Evolutionary conservation across 768 basidiomycete genomes (phyloP).

Genomic region (Mycena leptocephala): DNA sequence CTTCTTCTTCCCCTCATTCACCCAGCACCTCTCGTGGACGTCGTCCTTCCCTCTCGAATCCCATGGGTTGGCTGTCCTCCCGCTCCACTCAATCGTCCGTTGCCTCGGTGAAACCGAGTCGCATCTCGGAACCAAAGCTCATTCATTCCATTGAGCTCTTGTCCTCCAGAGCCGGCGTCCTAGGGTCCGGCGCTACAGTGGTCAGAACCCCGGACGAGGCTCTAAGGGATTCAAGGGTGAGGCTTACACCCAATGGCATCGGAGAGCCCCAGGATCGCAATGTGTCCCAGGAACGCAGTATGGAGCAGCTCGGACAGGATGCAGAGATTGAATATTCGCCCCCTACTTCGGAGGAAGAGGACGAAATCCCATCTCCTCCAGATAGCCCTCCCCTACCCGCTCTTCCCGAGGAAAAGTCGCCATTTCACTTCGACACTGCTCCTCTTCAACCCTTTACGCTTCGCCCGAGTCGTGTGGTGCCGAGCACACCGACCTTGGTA

Average conservation of each 20-base stretch:
- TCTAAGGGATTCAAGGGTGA: conserved; percentile 65
- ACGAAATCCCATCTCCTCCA: conserved; percentile 49
- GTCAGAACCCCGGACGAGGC: conserved; percentile 90
- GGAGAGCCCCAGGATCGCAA: conserved; percentile 22
- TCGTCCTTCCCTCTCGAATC: conserved; percentile 59
- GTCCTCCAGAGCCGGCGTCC: conserved; percentile 62
- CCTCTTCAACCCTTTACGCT: conserved; percentile 41
- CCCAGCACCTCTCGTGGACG: conserved; percentile 44
- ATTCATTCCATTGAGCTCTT: conserved; percentile 58
- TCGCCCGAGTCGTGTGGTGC: conserved; percentile 54
- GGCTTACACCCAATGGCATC: conserved; percentile 53
- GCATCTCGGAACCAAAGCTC: conserved; percentile 62
- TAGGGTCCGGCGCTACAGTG: conserved; percentile 83
- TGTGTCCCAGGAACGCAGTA: neutral
- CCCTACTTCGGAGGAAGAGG: conserved; percentile 32
- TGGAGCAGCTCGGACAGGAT: neutral
- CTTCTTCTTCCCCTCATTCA: conserved; percentile 44
- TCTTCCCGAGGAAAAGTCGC: conserved; percentile 45
- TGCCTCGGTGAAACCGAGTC: conserved; percentile 45
- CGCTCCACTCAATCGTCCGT: conserved; percentile 51
- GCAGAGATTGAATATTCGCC: conserved; percentile 19
- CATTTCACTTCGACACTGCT: conserved; percentile 43
- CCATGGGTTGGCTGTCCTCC: conserved; percentile 71
- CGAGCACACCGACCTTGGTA: conserved; percentile 43
- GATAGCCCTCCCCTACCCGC: conserved; percentile 72